Evolutionary conservation across 2,329 filamentous ascomycete genomes (phyloP), one percentile per base, ranked within the genome.

Genomic region (Cladosporium halotolerans): DNA sequence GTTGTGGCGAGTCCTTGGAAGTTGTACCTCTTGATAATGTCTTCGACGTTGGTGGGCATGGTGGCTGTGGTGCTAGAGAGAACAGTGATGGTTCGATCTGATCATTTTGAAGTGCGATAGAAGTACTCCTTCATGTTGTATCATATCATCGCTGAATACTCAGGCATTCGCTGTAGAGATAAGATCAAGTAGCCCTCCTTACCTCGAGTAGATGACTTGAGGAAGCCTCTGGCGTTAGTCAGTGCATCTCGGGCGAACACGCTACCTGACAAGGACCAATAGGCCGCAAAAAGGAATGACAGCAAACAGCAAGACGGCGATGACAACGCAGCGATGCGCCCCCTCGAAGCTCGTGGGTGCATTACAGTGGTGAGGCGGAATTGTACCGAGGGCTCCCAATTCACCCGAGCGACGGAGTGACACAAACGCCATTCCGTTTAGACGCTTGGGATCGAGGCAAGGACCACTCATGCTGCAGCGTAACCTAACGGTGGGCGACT

Each of bases 11-110:
- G 36, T 34, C 18, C 36, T 32, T 32, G 28, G 16, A 53, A 41
- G 23, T 53, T 47, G 36, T 46, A 53, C 11, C 23, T 33, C 31
- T 43, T 40, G 16, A 42, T 53, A 33, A 52, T 40, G 34, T 52
- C 49, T 32, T 45, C 38, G 33, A 44, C 16, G 33, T 45, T 44
- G 23, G 23, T 28, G 7, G 23, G 23, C 23, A 28, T 28, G 23
- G 23, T 28, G 23, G 23, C 23, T 28, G 23, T 28, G 23, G 2
- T 28, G 23, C 23, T 28, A 28, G 23, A 28, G 7, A 5, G 23
- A 28, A 28, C 23, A 28, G 2, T 42, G 39, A 42, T 23, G 39
- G 23, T 23, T 16, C 16, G 16, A 16, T 16, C 13, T n/a, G 16
- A 23, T 42, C 39, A 42, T 23, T 42, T 23, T 11, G 39, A 16